Evolutionary conservation across 495 filamentous ascomycete species (phyloP).

Genomic region (Tuber brumale): DNA sequence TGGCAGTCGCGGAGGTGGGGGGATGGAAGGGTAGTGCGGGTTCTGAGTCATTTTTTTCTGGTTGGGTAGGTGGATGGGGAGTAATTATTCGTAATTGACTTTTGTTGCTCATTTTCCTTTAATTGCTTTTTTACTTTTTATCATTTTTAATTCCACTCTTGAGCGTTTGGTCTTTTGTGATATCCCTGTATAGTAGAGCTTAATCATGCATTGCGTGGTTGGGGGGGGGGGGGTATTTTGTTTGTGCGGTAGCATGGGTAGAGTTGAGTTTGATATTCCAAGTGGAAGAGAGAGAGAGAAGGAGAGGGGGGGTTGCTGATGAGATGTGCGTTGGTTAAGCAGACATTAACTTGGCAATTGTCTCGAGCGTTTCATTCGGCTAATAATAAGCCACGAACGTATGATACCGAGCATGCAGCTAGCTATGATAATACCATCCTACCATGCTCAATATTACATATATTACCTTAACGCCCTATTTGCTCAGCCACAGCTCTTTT

Average conservation of each 20-base stretch:
- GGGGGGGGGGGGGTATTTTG: neutral
- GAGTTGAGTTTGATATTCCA: neutral
- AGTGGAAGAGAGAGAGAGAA: neutral
- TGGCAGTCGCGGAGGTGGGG: neutral
- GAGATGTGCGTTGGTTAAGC: neutral
- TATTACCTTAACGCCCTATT: neutral
- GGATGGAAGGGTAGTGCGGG: neutral
- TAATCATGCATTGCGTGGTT: neutral
- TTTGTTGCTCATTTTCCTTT: neutral
- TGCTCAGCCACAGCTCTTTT: neutral
- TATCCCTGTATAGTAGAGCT: slow-evolving; percentile 1
- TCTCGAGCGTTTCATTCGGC: neutral
- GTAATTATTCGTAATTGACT: neutral
- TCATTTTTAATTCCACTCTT: neutral
- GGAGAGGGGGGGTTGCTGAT: neutral
- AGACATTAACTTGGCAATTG: neutral
- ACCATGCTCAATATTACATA: neutral
- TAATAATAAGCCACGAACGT: neutral
- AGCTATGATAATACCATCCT: no score
- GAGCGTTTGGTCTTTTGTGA: neutral
- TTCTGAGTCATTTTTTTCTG: neutral
- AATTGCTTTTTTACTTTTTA: neutral
- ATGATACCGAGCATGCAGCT: neutral
- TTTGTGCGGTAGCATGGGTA: neutral
- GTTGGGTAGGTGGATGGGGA: neutral